Evolutionary conservation across 129 eudicot species (phyloP).

Genomic region (Tagetes patula): DNA sequence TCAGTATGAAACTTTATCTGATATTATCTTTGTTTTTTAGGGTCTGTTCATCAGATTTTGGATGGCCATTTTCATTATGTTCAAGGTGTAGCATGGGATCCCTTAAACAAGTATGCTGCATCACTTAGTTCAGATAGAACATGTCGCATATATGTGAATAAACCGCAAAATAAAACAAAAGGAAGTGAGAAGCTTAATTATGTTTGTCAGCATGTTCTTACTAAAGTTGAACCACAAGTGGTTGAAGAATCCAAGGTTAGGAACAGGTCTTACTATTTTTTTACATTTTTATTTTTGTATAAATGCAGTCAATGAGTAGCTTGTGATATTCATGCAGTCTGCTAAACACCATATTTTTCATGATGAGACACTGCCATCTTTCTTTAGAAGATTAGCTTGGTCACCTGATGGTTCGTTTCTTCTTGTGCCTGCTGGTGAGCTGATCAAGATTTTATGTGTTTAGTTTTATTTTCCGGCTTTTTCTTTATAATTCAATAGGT

Average conservation of each 20-base stretch:
- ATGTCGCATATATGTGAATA: slow-evolving; percentile 72
- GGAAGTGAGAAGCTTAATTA: slow-evolving; percentile 65
- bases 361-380: slow-evolving; percentile 97
- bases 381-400: slow-evolving; percentile 97
- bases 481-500: not conserved
- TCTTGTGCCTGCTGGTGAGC: slow-evolving; percentile 94
- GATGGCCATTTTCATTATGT: slow-evolving; percentile 96
- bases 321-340: slow-evolving; percentile 51
- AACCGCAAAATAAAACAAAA: slow-evolving; percentile 73
- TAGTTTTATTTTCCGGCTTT: not conserved
- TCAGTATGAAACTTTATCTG: slow-evolving; percentile 23
- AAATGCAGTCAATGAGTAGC: slow-evolving; percentile 21
- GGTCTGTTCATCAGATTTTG: slow-evolving; percentile 93
- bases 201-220: slow-evolving; percentile 80
- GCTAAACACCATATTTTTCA: slow-evolving; percentile 76
- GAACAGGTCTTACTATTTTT: not conserved
- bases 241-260: slow-evolving; percentile 75
- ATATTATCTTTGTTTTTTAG: slow-evolving; percentile 39
- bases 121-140: slow-evolving; percentile 98
- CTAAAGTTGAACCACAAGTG: slow-evolving; percentile 70
- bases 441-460: not conserved
- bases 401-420: slow-evolving; percentile 97
- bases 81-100: slow-evolving; percentile 99
- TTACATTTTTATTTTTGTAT: not conserved
- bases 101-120: slow-evolving; percentile 77